Conservation (phyloP, 345 rosid genomes). For the Iberis pinnata region DNA sequence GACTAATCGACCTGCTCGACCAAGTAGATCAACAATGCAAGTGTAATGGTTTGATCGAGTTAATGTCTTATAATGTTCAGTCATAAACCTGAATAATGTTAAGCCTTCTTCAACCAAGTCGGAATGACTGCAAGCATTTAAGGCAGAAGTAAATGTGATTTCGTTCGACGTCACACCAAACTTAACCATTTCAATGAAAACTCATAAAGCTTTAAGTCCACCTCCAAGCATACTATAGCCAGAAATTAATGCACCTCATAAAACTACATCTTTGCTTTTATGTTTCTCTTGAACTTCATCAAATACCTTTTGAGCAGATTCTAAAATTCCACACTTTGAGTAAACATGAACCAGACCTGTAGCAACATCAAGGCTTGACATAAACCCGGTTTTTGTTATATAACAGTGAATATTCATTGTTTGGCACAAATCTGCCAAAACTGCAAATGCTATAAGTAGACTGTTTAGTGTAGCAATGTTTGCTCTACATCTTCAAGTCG, state of each 20-base stretch:
- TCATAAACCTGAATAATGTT: conserved; percentile 41
- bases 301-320: conserved; percentile 47
- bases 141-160: conserved; percentile 47
- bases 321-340: conserved; percentile 55
- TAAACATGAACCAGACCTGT: conserved; percentile 52
- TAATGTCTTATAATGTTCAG: conserved; percentile 26
- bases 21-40: conserved; percentile 38
- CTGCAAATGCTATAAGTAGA: conserved; percentile 58
- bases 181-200: conserved; percentile 56
- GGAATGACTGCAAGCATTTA: conserved; percentile 58
- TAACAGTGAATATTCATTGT: conserved; percentile 48
- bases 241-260: conserved; percentile 57
- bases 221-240: conserved; percentile 58
- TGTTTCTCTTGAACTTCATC: conserved; percentile 32
- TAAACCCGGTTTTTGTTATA: conserved; percentile 43
- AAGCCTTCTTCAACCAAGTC: conserved; percentile 60
- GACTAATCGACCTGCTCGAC: conserved; percentile 50
- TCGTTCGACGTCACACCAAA: conserved; percentile 52
- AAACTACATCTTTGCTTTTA: conserved; percentile 40
- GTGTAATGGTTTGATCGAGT: conserved; percentile 45
- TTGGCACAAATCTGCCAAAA: conserved; percentile 44
- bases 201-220: conserved; percentile 42
- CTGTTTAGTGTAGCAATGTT: conserved; percentile 50
- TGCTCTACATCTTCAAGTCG: conserved; percentile 36
- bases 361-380: conserved; percentile 41